Evolutionary conservation across 2,329 filamentous ascomycete genomes (phyloP), one percentile per base, ranked within the genome.

Genomic region (Colletotrichum orbiculare): DNA sequence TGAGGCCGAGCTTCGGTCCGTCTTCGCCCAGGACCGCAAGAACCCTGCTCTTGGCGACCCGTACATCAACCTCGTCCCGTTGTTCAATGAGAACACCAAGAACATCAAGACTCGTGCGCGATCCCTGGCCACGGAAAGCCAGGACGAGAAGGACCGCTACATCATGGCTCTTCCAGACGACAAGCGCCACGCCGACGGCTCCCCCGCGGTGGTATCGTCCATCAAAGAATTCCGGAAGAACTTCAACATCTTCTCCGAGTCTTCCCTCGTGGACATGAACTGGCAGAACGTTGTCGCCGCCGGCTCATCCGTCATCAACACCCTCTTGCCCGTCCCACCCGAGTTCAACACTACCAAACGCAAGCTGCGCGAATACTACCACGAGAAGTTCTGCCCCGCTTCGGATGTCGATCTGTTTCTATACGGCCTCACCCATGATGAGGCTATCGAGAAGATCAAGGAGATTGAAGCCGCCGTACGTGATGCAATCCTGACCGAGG

Each of bases 371-470:
- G 81, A 90, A 77, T 96, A 93, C 75, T 97, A 95, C 69, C 93
- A 96, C 72, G 88, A 94, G 72, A 87, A 89, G 66, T 86, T 95
- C 68, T 91, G 91, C 10, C 93, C 93, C 0, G 92, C 93, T 1
- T 95, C 92, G 4, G 93, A 97, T 75, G 91, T 97, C 9, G 93
- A 96, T 74, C 83, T 97, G 2, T 97, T 97, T 74, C 78, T 97
- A 37, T 95, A 96, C 71, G 93, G 90, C 0, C 82, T 96, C 67
- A 89, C 84, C 8, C 91, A 96, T 71, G 87, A 93, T 52, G 81
- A 94, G 73, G 93, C 91, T 1, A 81, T 94, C 15, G 88, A 93
- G 72, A 96, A 96, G 81, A 96, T 96, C 77, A 90, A 91, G 73
- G 82, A 92, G 69, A 95, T 97, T 65, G 93, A 97, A 75, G 79